These are phyloP conservation scores for Geotrichum europaeum DNA, from an alignment of 1,139 yeast species.

Conservation along the genomic window DNA sequence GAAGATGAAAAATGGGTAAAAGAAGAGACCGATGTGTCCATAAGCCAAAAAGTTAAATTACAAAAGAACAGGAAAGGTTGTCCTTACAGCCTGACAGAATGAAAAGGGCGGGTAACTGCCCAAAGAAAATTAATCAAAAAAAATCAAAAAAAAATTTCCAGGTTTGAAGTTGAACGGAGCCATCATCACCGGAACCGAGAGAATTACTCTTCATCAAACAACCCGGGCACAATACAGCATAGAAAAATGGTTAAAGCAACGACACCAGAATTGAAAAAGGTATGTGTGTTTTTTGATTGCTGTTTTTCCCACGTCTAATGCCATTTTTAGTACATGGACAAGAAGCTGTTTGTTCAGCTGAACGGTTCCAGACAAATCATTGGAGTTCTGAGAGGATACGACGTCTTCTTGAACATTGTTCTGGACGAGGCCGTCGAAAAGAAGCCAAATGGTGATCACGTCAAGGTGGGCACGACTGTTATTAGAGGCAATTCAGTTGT, in stretches of 20 bases:
- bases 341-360: constrained; percentile 60
- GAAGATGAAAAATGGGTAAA: not conserved
- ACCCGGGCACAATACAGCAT: not conserved
- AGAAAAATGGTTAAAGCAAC: constrained; percentile 37
- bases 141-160: constrained; percentile 7
- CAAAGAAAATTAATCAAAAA: not conserved
- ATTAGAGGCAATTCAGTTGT: constrained; percentile 43
- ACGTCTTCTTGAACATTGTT: constrained; percentile 68
- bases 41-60: not conserved
- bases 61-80: not conserved
- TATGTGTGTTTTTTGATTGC: constrained; percentile 22
- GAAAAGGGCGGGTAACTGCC: not conserved
- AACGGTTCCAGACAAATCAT: constrained; percentile 68
- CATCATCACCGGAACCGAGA: not conserved
- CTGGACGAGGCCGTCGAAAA: constrained; percentile 69
- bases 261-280: constrained; percentile 58
- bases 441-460: constrained; percentile 44
- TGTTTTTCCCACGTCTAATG: not conserved
- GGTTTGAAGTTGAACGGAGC: constrained; percentile 3
- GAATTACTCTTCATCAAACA: not conserved
- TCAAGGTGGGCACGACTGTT: constrained; percentile 49
- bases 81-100: not conserved
- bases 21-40: not conserved
- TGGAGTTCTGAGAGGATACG: constrained; percentile 75
- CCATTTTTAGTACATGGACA: constrained; percentile 59